Evolutionary conservation across 768 basidiomycete species (phyloP), one percentile per base, ranked within the genome.

Genomic region (Rhodotorula graminis): DNA sequence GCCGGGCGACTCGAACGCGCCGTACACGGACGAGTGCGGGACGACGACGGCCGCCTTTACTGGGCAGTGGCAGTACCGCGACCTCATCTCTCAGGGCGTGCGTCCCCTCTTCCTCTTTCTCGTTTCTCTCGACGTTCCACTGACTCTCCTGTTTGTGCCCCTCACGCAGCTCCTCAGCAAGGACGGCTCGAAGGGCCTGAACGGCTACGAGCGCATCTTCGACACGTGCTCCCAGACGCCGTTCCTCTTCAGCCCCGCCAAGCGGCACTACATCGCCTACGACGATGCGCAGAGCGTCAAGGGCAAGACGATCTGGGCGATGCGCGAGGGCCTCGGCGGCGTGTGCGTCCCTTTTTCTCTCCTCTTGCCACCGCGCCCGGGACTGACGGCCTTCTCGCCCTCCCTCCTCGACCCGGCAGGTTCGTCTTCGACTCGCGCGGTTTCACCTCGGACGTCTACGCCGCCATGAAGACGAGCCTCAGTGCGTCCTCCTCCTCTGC

Each of bases 171-270:
- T 67, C 52, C 58, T 75, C 44, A 56, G 44, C 16, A 18, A n/a
- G 7, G 61, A 71, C 47, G 74, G 65, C 33, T 12, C 18, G 7
- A 64, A 58, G 4, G 74, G 74, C 9, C 11, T 25, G 3, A 52
- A n/a, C 6, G 74, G 74, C 23, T 75, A 56, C 65, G 46, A 23
- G 29, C 64, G 74, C 19, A 42, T 52, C 58, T 75, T n/a, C 27
- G 74, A 75, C 58, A 15, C 16, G 16, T 75, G 74, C 68, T 60
- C 74, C 0, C 37, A 61, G 61, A 70, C 74, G 3, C 74, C 74
- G 4, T 75, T 71, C 67, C 70, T 75, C 27, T 75, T 71, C 70
- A 69, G 72, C 67, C 37, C 61, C 10, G 21, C 6, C 11, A 66
- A 46, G 55, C 46, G 50, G 23, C 46, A 65, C 12, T 52, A 71